These are phyloP conservation scores for Pythium monospermum DNA, from an alignment of 352 stramenopile species.

Conservation along the genomic window DNA sequence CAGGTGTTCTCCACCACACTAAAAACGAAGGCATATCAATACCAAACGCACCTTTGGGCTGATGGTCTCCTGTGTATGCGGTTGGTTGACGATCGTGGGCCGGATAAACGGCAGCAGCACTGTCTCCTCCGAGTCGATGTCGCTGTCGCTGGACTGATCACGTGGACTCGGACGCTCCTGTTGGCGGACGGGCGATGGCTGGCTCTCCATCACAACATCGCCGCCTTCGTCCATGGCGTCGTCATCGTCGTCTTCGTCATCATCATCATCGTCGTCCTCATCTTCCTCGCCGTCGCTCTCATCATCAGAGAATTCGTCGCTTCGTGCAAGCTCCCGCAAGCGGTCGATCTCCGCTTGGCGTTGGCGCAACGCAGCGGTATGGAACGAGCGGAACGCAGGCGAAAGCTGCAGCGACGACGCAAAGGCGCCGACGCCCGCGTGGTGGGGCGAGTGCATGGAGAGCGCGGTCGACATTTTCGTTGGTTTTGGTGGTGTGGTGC, in stretches of 20 bases:
- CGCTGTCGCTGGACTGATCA: slow-evolving; percentile 13
- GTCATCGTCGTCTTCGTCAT: slow-evolving; percentile 19
- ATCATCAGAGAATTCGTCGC: slow-evolving; percentile 79
- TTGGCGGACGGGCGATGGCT: neutral
- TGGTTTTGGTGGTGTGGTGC: slow-evolving; percentile 15
- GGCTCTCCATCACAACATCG: neutral
- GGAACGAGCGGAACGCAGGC: slow-evolving; percentile 46
- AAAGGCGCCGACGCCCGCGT: slow-evolving; percentile 20
- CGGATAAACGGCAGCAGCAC: slow-evolving; percentile 50
- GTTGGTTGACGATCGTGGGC: slow-evolving; percentile 27
- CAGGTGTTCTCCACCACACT: neutral
- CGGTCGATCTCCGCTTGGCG: slow-evolving; percentile 54
- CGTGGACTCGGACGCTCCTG: slow-evolving; percentile 2
- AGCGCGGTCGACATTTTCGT: slow-evolving; percentile 45
- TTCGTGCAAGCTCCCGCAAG: slow-evolving; percentile 61
- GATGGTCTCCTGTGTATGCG: slow-evolving; percentile 26
- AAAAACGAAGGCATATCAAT: neutral
- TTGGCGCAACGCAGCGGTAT: slow-evolving; percentile 36
- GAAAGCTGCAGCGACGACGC: slow-evolving; percentile 34
- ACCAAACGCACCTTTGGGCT: slow-evolving; percentile 41
- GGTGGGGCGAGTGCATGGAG: slow-evolving; percentile 42
- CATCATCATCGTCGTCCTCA: slow-evolving; percentile 32
- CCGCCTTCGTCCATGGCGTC: neutral
- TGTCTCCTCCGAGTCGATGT: slow-evolving; percentile 42
- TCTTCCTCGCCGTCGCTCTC: slow-evolving; percentile 70